Evolutionary conservation across 345 rosid genomes (phyloP), one percentile per base, ranked within the genome.

Genomic region (Erysimum cheiranthoides): DNA sequence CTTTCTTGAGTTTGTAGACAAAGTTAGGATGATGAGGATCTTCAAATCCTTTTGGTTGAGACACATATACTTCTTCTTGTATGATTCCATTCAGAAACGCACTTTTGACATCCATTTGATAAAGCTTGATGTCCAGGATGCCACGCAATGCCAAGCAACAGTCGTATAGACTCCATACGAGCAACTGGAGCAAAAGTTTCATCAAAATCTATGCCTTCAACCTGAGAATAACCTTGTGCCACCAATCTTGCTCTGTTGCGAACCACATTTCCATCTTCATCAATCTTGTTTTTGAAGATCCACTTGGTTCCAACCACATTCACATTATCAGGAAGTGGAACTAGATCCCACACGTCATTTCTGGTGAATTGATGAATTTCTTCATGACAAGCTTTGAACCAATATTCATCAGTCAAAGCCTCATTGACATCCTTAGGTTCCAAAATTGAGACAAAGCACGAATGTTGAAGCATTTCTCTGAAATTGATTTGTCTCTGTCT

Each of bases 241-340:
- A 61, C 66, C 1, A 39, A 0, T 0, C 5, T 10, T 0, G 49
- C 9, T 3, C 11, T 39, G 5, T 61, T 61, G 0, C 31, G 0
- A 3, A 3, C 17, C 0, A 36, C 9, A 11, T 60, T 60, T 0
- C 21, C 51, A 1, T 47, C 25, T 0, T 18, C 11, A 17, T 47
- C 25, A 6, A 17, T 16, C 8, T 47, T 16, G 0, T 47, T 16
- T 1, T 6, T 47, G 0, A 16, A 61, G 4, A 61, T 61, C 64
- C 45, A 59, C 1, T 59, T 35, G 0, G 45, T 59, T 1, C 43
- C 45, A 14, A 59, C 14, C 0, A 18, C 8, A 3, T 21, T 36
- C 0, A 61, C 10, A 10, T 6, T 0, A 0, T 0, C 4, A 0
- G 5, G 16, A 5, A 1, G 10, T 2, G 13, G 4, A 0, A 38